Conservation (phyloP, 2,329 filamentous ascomycete species). For the Xylaria sp. region DNA sequence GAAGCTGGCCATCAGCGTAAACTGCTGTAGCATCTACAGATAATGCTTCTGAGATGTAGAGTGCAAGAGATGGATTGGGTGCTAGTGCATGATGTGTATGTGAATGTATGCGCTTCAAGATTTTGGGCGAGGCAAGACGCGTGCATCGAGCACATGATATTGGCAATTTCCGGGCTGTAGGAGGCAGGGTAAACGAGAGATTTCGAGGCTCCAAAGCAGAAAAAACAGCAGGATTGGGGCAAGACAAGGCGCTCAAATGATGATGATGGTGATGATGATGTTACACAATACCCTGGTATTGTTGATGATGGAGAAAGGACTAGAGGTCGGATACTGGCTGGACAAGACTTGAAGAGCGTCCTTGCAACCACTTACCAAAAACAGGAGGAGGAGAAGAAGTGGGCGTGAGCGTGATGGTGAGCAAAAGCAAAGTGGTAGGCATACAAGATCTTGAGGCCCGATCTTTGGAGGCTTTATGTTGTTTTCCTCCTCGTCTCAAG, state of each 20-base stretch:
- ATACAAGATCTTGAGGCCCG: conserved; percentile 51
- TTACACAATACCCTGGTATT: not conserved
- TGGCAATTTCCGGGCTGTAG: not conserved
- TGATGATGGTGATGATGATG: not conserved
- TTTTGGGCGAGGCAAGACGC: not conserved
- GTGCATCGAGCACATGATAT: not conserved
- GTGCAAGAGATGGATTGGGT: not conserved
- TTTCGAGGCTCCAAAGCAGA: not conserved
- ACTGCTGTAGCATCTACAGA: not conserved
- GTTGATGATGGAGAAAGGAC: not conserved
- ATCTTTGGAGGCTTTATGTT: conserved; percentile 41
- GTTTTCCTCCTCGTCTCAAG: conserved; percentile 32
- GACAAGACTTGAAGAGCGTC: not conserved
- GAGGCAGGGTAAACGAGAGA: not conserved
- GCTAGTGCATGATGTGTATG: not conserved
- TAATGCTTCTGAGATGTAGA: not conserved
- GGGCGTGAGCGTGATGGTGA: conserved; percentile 30
- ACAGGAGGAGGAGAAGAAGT: conserved; percentile 22
- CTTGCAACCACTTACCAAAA: conserved; percentile 40
- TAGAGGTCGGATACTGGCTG: not conserved
- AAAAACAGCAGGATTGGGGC: not conserved
- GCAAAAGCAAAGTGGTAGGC: conserved; percentile 50
- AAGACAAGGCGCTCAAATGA: not conserved
- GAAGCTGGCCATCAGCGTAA: conserved; percentile 4
- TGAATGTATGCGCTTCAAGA: not conserved